A percentile compares a stretch with the other conserved stretches of the same genome.
Conservation (phyloP, 176 grass and related monocot species). For the Rhipidocladum racemiflorum region DNA sequence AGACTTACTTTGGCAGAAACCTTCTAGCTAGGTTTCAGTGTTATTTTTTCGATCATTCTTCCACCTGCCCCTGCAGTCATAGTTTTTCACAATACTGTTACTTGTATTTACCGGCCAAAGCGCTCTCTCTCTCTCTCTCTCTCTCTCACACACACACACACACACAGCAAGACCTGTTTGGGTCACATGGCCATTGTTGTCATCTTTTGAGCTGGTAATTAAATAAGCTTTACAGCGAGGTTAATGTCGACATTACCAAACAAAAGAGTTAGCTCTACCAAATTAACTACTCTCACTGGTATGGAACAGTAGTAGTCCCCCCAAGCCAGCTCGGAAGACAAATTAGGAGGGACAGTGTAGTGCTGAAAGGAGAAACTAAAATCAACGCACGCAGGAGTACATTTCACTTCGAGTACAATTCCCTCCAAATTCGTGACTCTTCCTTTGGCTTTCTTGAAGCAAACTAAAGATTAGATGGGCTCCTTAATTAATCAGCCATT, state of each 20-base stretch:
- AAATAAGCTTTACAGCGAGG: background rate
- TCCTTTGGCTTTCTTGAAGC: background rate
- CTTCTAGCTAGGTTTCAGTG: background rate
- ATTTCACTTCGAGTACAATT: slow-evolving; percentile 35
- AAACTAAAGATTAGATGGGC: slow-evolving; percentile 13
- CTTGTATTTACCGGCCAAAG: background rate
- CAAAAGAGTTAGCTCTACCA: slow-evolving; percentile 27
- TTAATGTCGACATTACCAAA: slow-evolving; percentile 16
- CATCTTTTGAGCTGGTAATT: background rate
- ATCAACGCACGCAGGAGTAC: background rate
- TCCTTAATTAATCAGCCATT: slow-evolving; percentile 8
- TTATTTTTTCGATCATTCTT: background rate
- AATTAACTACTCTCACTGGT: background rate
- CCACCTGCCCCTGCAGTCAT: background rate
- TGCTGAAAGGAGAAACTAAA: background rate
- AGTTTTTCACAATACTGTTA: background rate
- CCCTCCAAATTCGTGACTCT: slow-evolving; percentile 34
- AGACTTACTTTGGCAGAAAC: background rate
- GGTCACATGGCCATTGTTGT: slow-evolving; percentile 22
- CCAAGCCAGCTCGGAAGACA: background rate
- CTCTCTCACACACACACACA: no score
- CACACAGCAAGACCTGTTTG: background rate
- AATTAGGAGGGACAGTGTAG: background rate
- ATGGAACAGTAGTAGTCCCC: background rate
- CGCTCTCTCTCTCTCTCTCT: background rate